Conservation (phyloP, 257 asterid genomes). For the Lantana camara region DNA sequence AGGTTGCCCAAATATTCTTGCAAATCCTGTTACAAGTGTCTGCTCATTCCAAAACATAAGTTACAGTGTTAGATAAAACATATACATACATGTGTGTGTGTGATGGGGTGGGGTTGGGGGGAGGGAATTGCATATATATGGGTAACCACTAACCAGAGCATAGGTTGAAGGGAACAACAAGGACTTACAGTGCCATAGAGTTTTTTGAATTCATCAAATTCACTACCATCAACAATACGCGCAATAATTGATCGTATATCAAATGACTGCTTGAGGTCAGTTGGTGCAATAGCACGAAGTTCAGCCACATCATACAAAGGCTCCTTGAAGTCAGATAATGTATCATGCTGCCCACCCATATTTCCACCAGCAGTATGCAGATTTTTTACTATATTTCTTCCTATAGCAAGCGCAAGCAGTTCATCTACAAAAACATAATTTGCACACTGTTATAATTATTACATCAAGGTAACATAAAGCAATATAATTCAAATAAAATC, state of each 20-base stretch:
- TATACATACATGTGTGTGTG: no score
- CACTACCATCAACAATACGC: slow-evolving; percentile 92
- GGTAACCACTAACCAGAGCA: not conserved
- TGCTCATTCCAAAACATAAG: slow-evolving; percentile 34
- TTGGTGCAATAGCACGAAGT: slow-evolving; percentile 90
- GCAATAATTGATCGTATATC: slow-evolving; percentile 85
- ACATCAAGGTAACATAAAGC: slow-evolving; percentile 22
- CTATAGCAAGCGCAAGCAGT: slow-evolving; percentile 87
- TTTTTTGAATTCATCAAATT: slow-evolving; percentile 99
- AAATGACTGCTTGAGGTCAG: slow-evolving; percentile 86
- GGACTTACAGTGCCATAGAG: slow-evolving; percentile 96
- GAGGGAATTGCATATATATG: not conserved
- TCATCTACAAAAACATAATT: slow-evolving; percentile 64
- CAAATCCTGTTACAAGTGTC: slow-evolving; percentile 98
- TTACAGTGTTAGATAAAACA: not conserved
- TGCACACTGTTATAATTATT: not conserved
- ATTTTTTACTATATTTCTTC: slow-evolving; percentile 90
- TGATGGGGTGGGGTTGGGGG: no score
- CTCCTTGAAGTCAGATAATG: slow-evolving; percentile 60
- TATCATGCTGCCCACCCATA: slow-evolving; percentile 39
- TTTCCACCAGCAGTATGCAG: slow-evolving; percentile 84
- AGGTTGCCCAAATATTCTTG: slow-evolving; percentile 83
- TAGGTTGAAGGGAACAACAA: slow-evolving; percentile 26
- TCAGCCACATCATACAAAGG: slow-evolving; percentile 78
- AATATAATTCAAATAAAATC: slow-evolving; percentile 21